Percentiles rank a stretch among this genome's conserved stretches.
Conservation (phyloP, 192 early-diverging fungal species). For the Coemansia sp. region DNA sequence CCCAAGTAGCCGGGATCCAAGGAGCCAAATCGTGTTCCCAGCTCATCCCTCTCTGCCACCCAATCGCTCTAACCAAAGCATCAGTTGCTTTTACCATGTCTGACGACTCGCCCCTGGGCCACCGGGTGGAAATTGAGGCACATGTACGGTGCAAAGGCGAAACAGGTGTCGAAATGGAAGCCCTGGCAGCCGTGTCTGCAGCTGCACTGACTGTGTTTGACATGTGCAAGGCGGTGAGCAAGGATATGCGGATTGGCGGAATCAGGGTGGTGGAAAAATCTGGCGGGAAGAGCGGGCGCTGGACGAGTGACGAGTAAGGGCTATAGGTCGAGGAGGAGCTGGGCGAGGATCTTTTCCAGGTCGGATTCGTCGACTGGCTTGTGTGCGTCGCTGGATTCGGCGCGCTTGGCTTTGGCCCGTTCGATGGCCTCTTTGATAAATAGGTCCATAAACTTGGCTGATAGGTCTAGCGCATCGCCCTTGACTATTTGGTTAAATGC, state of each 20-base stretch:
- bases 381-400: conserved; percentile 12
- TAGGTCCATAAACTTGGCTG: conserved; percentile 30
- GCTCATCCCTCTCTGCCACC: conserved; percentile 89
- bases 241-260: conserved; percentile 75
- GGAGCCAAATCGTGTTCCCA: conserved; percentile 83
- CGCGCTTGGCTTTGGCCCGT: conserved; percentile 37
- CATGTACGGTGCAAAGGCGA: conserved; percentile 72
- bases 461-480: conserved; percentile 41
- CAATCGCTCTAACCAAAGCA: conserved; percentile 67
- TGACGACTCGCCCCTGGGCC: conserved; percentile 11
- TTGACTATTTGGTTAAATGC: conserved; percentile 22
- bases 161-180: conserved; percentile 93
- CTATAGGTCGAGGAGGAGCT: conserved; percentile 49
- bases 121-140: conserved; percentile 67
- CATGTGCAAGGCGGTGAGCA: conserved; percentile 93
- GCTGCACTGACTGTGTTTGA: conserved; percentile 88
- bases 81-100: conserved; percentile 65
- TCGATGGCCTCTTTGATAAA: conserved; percentile 47
- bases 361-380: conserved; percentile 45
- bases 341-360: conserved; percentile 51
- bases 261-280: conserved; percentile 76
- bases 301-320: conserved; percentile 17
- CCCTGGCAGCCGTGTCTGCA: conserved; percentile 74
- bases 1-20: conserved; percentile 86
- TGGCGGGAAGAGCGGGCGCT: conserved; percentile 79